These are phyloP conservation scores for Hirsutella thompsonii DNA, from an alignment of 2,329 filamentous ascomycete species.

Conservation along the genomic window DNA sequence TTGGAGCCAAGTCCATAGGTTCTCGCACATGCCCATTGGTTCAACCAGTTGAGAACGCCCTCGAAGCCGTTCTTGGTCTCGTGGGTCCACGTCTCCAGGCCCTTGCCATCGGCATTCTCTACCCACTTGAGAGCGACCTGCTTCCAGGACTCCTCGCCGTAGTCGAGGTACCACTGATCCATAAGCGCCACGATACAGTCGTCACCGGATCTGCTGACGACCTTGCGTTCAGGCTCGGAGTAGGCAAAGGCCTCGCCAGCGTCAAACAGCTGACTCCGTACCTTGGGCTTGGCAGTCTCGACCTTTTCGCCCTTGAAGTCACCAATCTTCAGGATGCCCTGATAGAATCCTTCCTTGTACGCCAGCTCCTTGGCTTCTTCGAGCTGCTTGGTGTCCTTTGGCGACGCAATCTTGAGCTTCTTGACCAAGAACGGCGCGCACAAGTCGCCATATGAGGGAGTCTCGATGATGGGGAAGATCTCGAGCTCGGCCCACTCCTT, in stretches of 20 bases:
- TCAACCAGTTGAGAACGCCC: slow-evolving; percentile 81
- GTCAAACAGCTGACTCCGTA: slow-evolving; percentile 65
- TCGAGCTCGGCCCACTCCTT: slow-evolving; percentile 93
- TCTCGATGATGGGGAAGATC: slow-evolving; percentile 79
- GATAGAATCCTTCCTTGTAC: slow-evolving; percentile 96
- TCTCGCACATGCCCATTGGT: slow-evolving; percentile 88
- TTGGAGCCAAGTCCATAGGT: slow-evolving; percentile 88
- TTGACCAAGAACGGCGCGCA: slow-evolving; percentile 76
- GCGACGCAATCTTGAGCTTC: slow-evolving; percentile 90
- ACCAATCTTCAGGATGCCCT: slow-evolving; percentile 78
- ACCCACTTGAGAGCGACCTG: slow-evolving; percentile 61
- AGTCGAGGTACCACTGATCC: slow-evolving; percentile 97
- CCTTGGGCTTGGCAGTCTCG: slow-evolving; percentile 74
- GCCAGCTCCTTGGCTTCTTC: slow-evolving; percentile 90
- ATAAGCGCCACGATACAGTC: slow-evolving; percentile 87
- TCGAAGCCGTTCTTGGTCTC: slow-evolving; percentile 74
- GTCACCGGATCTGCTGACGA: slow-evolving; percentile 79
- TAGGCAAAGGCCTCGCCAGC: slow-evolving; percentile 76
- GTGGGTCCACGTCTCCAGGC: slow-evolving; percentile 66
- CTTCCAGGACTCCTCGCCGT: slow-evolving; percentile 84
- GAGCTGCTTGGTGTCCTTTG: slow-evolving; percentile 82
- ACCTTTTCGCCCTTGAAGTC: slow-evolving; percentile 83
- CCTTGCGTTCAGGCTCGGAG: slow-evolving; percentile 82
- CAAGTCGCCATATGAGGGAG: slow-evolving; percentile 75
- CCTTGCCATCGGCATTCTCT: slow-evolving; percentile 49